Base-by-base conservation (phyloP, 768 basidiomycete species). In the Termitomyces sp. region DNA sequence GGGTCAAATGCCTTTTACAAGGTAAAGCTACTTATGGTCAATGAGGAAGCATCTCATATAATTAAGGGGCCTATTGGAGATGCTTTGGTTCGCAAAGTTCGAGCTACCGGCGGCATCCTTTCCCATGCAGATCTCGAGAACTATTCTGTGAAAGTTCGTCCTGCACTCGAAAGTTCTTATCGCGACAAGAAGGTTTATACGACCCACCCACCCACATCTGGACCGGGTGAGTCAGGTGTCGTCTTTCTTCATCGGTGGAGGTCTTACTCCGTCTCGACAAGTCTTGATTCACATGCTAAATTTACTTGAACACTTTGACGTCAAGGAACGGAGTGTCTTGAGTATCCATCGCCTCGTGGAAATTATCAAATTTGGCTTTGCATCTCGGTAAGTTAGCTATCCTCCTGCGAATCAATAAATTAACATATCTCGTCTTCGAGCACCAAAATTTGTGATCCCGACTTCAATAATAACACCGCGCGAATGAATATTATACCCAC, bases 221-320 rank as follows among this genome's bases (percentile, higher is more conserved):
- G 96, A 6, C 89, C 92, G 53, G 80, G 82, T 83, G 65, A 59
- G 75, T 70, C 24, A 5, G 22, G 5, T 11, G 12, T 44, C 48
- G 12, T 18, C 22, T 7, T 36, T 18, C 33, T 16, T 49, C 2
- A 9, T 53, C 11, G 9, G 28, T 15, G 12, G 12, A 52, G 44
- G 36, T 35, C 48, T 58, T 24, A 36, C 40, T 36, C 22, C n/a
- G 11, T 61, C 48, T 57, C 40, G 24, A 45, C 49, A 52, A 80
- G 92, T 91, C n/a, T 76, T 98, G 45, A 75, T 97, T 44, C 90
- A 94, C 70, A 90, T 98, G 82, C 77, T 98, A n/a, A 97, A 98
- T 70, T 71, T 95, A 20, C 75, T 96, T 50, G 95, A 97, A 69
- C 79, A 82, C n/a, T 98, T 84, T 68, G 73, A 83, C 38, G 65